These are phyloP conservation scores for Lipomyces yamadae DNA, from an alignment of 805 yeast genomes.

Conservation along the genomic window DNA sequence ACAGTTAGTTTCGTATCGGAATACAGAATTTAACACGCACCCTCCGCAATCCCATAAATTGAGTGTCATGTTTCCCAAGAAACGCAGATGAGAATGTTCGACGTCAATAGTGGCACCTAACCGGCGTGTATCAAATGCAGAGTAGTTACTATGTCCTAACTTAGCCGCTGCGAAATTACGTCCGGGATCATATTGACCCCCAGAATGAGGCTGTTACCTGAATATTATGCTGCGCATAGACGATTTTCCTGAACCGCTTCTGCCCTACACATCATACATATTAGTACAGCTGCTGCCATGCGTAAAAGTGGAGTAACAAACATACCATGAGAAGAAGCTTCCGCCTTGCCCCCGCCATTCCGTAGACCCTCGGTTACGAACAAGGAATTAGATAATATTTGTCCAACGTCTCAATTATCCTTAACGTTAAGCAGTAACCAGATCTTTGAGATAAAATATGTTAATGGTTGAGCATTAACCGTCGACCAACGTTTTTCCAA, in stretches of 20 bases:
- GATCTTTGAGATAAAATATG: neutral
- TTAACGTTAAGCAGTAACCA: neutral
- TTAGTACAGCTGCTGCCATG: neutral
- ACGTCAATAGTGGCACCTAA: conserved; percentile 97
- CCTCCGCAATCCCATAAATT: conserved; percentile 99
- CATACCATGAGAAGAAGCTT: conserved; percentile 65
- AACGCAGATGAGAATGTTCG: conserved; percentile 93
- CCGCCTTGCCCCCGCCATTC: conserved; percentile 49
- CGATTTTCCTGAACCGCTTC: conserved; percentile 96
- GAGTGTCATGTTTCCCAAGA: conserved; percentile 91
- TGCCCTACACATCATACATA: conserved; percentile 41
- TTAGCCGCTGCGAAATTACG: neutral
- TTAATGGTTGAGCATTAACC: neutral
- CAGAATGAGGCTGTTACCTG: conserved; percentile 41
- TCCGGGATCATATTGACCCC: neutral
- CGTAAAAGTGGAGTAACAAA: neutral
- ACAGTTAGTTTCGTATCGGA: neutral
- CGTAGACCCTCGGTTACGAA: neutral
- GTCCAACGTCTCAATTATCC: neutral
- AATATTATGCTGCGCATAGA: conserved; percentile 97
- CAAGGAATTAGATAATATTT: neutral
- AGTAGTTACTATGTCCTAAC: conserved; percentile 65
- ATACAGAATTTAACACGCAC: conserved; percentile 16
- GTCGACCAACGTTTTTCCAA: neutral
- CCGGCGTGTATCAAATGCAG: conserved; percentile 94